Percentiles rank a stretch among this genome's conserved stretches.
Evolutionary conservation across 139 green algal genomes (phyloP).

Genomic region (Diplosphaera chodatii): DNA sequence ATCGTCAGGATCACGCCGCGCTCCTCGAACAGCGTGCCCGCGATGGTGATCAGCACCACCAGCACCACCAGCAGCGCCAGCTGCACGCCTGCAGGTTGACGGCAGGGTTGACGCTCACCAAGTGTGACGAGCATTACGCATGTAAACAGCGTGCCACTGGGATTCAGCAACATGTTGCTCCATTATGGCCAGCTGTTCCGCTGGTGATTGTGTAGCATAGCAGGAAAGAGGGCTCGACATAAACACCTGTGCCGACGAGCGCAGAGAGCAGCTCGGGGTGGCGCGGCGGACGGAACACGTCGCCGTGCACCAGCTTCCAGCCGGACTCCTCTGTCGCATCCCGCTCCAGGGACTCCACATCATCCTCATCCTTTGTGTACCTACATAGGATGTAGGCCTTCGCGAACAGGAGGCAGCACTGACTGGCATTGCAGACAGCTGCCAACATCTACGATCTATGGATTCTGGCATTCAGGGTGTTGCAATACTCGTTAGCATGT

Average conservation of each 20-base stretch:
- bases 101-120: background rate
- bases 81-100: conserved; percentile 48
- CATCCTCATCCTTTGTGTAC: conserved; percentile 57
- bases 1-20: conserved; percentile 86
- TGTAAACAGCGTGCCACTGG: too few relatives aligned
- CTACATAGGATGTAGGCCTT: too few relatives aligned
- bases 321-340: conserved; percentile 91
- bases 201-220: too few relatives aligned
- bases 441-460: too few relatives aligned
- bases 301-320: conserved; percentile 97
- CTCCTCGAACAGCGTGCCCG: conserved; percentile 59
- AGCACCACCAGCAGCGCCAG: conserved; percentile 71
- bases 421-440: too few relatives aligned
- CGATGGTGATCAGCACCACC: conserved; percentile 90
- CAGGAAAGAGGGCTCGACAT: too few relatives aligned
- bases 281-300: conserved; percentile 87
- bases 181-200: too few relatives aligned
- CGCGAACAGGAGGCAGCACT: too few relatives aligned
- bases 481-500: too few relatives aligned
- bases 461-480: too few relatives aligned
- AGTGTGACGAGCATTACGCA: too few relatives aligned
- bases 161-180: too few relatives aligned
- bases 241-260: conserved; percentile 58
- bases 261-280: conserved; percentile 73
- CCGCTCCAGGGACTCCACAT: conserved; percentile 80